phyloP scores from a whole-genome alignment of 306 rosid species.

The Notholithocarpus densiflorus region DNA sequence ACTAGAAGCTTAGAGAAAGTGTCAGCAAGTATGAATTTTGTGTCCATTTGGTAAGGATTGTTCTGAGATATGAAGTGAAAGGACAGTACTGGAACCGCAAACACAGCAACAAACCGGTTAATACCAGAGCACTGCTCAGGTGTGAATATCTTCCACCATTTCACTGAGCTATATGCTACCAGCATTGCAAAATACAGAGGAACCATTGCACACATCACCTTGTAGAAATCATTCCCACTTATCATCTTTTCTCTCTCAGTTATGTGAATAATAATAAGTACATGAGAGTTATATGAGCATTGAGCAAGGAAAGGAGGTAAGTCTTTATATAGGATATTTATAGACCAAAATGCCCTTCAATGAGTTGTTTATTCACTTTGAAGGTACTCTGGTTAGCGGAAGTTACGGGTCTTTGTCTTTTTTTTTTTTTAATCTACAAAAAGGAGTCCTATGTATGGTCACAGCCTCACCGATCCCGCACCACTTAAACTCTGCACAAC shows the following conservation, averaged over 20 bases:
- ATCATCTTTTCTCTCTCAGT: slow-evolving; percentile 16
- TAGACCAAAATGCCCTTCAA: slow-evolving; percentile 2
- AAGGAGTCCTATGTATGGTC: no score
- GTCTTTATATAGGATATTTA: background rate
- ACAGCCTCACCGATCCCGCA: no score
- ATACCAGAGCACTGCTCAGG: slow-evolving; percentile 44
- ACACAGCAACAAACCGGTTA: slow-evolving; percentile 50
- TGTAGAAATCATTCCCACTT: slow-evolving; percentile 38
- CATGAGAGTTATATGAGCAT: background rate
- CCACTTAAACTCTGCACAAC: no score
- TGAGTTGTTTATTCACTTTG: background rate
- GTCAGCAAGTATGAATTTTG: slow-evolving; percentile 38
- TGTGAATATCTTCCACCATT: slow-evolving; percentile 43
- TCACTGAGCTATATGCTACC: slow-evolving; percentile 40
- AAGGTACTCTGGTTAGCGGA: background rate
- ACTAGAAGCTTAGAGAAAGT: slow-evolving; percentile 39
- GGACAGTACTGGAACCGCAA: slow-evolving; percentile 41
- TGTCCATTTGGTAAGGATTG: slow-evolving; percentile 44
- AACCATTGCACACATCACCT: slow-evolving; percentile 47
- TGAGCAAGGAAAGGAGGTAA: background rate
- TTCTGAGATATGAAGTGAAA: slow-evolving; percentile 46
- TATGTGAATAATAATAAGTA: no score
- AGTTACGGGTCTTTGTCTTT: background rate
- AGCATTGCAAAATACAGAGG: slow-evolving; percentile 47
- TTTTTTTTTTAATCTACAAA: no score